A percentile compares a stretch with the other conserved stretches of the same genome.
Evolutionary conservation across 768 basidiomycete genomes (phyloP).

Genomic region (Boletus vermiculosoides): DNA sequence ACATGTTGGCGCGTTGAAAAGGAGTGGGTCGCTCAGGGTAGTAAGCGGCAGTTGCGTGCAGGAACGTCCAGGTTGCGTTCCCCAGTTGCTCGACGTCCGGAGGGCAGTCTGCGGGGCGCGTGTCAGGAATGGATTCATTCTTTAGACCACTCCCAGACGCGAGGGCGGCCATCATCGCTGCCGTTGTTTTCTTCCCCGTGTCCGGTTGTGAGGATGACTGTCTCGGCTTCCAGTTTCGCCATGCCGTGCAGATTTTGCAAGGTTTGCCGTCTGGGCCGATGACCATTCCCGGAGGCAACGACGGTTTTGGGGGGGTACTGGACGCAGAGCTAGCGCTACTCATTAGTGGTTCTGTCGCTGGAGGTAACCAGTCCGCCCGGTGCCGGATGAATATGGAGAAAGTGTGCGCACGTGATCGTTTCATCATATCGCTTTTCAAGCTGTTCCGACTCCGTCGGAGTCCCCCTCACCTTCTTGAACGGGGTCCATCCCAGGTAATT

Average conservation of each 20-base stretch:
- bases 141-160: slow-evolving; percentile 31
- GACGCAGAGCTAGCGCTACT: slow-evolving; percentile 7
- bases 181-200: slow-evolving; percentile 33
- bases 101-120: slow-evolving; percentile 70
- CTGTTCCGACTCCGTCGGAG: neutral
- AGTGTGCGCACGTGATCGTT: slow-evolving; percentile 18
- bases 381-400: neutral
- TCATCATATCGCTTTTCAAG: neutral
- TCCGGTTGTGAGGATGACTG: slow-evolving; percentile 29
- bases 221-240: slow-evolving; percentile 63
- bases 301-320: slow-evolving; percentile 12
- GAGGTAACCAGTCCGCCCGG: neutral
- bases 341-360: slow-evolving; percentile 3
- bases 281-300: slow-evolving; percentile 79
- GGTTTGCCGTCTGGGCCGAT: slow-evolving; percentile 93
- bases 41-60: slow-evolving; percentile 94
- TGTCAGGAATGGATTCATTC: slow-evolving; percentile 31
- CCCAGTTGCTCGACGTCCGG: slow-evolving; percentile 90
- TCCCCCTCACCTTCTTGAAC: neutral
- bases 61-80: slow-evolving; percentile 93
- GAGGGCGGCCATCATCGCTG: slow-evolving; percentile 35
- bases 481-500: neutral
- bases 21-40: slow-evolving; percentile 83
- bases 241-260: slow-evolving; percentile 88
- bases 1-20: slow-evolving; percentile 80